Base-by-base conservation (phyloP, 345 rosid species). In the Hypericum perforatum region DNA sequence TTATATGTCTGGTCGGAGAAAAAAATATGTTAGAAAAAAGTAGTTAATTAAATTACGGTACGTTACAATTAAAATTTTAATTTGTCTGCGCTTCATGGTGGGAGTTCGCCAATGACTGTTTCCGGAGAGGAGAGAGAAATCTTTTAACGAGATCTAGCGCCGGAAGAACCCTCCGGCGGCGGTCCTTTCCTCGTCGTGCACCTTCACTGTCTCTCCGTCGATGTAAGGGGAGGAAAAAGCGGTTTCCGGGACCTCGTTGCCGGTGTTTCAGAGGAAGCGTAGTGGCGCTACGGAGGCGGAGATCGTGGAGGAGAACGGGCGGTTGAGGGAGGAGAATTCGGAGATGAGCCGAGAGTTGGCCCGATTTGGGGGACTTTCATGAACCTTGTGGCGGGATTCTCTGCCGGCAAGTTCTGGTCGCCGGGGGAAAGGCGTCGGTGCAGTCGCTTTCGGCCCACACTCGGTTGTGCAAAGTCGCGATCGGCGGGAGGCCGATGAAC, bases 41-140 rank as follows among this genome's bases (percentile, higher is more conserved):
- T n/a, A n/a, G n/a, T n/a, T n/a, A n/a, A n/a, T n/a, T n/a, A n/a
- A n/a, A n/a, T n/a, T n/a, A n/a, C n/a, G n/a, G n/a, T n/a, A n/a
- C n/a, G n/a, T n/a, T n/a, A n/a, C n/a, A n/a, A n/a, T n/a, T n/a
- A n/a, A n/a, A n/a, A n/a, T n/a, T n/a, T n/a, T n/a, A n/a, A n/a
- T n/a, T n/a, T n/a, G n/a, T n/a, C n/a, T n/a, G n/a, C n/a, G n/a
- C n/a, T n/a, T n/a, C n/a, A 62, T 86, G 92, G 47, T 91, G 98
- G 98, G 98, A 91, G 62, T 91, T 91, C 41, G 83, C 89, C 7
- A 82, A 91, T 16, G 96, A 85, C 8, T 78, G 77, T 61, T 91
- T 91, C 41, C 66, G 71, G 50, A 72, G 78, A 69, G 98, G 96
- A 14, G 96, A 84, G 60, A 90, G 82, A 22, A 67, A 14, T 71